Evolutionary conservation across 805 yeast genomes (phyloP).

Genomic region (Yarrowia keelungensis): DNA sequence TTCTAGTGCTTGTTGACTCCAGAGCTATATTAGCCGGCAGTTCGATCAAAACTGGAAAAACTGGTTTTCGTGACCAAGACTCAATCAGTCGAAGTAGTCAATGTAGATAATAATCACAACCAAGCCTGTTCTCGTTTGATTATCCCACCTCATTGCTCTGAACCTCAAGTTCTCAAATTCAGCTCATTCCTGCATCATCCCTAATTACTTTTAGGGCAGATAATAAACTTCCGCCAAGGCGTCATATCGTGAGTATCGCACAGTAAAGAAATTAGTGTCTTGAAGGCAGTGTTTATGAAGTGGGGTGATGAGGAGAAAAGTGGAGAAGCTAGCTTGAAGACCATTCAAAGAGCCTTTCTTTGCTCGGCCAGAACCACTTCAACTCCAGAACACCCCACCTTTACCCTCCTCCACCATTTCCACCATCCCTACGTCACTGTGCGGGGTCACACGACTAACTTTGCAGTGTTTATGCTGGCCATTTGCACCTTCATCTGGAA

Average conservation of each 20-base stretch:
- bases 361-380: too few relatives aligned
- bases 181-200: neutral
- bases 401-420: neutral
- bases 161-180: neutral
- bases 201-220: neutral
- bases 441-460: conserved; percentile 22
- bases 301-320: neutral
- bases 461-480: conserved; percentile 18
- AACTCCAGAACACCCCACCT: too few relatives aligned
- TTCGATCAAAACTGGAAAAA: too few relatives aligned
- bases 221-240: conserved; percentile 6
- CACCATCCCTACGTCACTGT: conserved; percentile 1
- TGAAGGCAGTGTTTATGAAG: neutral
- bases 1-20: too few relatives aligned
- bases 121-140: too few relatives aligned
- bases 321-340: too few relatives aligned
- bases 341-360: too few relatives aligned
- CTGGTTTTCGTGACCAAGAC: too few relatives aligned
- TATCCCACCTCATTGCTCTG: too few relatives aligned
- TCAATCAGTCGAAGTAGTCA: too few relatives aligned
- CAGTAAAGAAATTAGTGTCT: neutral
- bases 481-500: conserved; percentile 1
- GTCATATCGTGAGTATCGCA: neutral
- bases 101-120: too few relatives aligned
- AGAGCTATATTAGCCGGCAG: too few relatives aligned